Conservation (phyloP, 306 rosid genomes). For the Medicago ruthenica region DNA sequence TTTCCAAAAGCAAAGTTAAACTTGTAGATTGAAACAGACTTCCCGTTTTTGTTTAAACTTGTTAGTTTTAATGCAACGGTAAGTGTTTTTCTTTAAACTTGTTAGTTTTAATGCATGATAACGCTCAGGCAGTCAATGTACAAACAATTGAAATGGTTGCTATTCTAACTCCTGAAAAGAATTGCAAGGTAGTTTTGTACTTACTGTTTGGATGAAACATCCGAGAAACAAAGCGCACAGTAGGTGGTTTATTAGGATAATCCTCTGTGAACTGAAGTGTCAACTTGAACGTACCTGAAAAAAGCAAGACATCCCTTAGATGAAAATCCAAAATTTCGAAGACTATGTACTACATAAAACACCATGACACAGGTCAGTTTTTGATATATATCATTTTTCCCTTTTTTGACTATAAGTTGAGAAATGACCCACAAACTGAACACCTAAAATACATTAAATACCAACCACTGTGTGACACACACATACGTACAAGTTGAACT, state of each 20-base stretch:
- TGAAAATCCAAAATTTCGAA: conserved; percentile 7
- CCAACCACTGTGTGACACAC: conserved; percentile 16
- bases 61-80: not conserved
- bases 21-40: not conserved
- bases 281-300: conserved; percentile 92
- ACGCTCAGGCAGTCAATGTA: not conserved
- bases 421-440: conserved; percentile 16
- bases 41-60: conserved; percentile 6
- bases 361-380: not conserved
- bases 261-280: conserved; percentile 92
- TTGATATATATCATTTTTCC: not conserved
- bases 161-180: conserved; percentile 21
- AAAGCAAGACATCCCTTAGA: conserved; percentile 33
- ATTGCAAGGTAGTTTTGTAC: conserved; percentile 43
- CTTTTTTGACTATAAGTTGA: not conserved
- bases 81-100: not conserved
- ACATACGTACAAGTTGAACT: not conserved
- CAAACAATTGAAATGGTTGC: conserved; percentile 23
- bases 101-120: not conserved
- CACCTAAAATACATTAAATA: conserved; percentile 11
- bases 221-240: conserved; percentile 92
- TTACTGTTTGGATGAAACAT: conserved; percentile 99
- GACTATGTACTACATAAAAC: conserved; percentile 23
- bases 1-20: conserved; percentile 24
- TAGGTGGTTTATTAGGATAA: conserved; percentile 97